Evolutionary conservation across 768 basidiomycete genomes (phyloP).

Genomic region (Antrodiella citrinella): DNA sequence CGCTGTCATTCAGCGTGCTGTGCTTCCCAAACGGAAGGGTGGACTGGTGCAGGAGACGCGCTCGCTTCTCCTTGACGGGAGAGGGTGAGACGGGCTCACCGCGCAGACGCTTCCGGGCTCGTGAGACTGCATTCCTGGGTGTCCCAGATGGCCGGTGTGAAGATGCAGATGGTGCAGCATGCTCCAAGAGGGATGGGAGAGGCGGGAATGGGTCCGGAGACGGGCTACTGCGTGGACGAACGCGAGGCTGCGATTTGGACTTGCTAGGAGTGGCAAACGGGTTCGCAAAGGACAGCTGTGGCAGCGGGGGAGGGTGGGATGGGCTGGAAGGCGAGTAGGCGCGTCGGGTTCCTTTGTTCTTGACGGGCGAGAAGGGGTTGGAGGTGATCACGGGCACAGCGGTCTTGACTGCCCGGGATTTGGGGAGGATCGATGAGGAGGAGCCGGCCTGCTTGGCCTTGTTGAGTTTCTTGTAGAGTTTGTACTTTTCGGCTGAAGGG

Average conservation of each 20-base stretch:
- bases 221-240: slow-evolving; percentile 17
- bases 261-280: slow-evolving; percentile 39
- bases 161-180: slow-evolving; percentile 11
- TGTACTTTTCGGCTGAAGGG: slow-evolving; percentile 67
- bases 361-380: slow-evolving; percentile 77
- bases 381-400: slow-evolving; percentile 47
- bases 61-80: slow-evolving; percentile 68
- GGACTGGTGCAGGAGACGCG: slow-evolving; percentile 40
- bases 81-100: slow-evolving; percentile 82
- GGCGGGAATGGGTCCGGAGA: slow-evolving; percentile 37
- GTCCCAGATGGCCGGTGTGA: not conserved
- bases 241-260: slow-evolving; percentile 15
- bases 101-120: slow-evolving; percentile 73
- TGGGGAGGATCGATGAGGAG: slow-evolving; percentile 34
- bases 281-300: slow-evolving; percentile 25
- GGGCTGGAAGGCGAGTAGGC: slow-evolving; percentile 5
- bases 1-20: slow-evolving; percentile 22
- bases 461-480: slow-evolving; percentile 67
- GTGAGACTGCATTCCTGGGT: slow-evolving; percentile 38
- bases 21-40: slow-evolving; percentile 29
- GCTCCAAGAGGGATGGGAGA: too few relatives aligned
- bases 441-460: slow-evolving; percentile 31
- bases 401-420: slow-evolving; percentile 42
- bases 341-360: slow-evolving; percentile 37
- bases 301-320: slow-evolving; percentile 2